Evolutionary conservation across 2,329 filamentous ascomycete genomes (phyloP).

Genomic region (Fusarium sp.): DNA sequence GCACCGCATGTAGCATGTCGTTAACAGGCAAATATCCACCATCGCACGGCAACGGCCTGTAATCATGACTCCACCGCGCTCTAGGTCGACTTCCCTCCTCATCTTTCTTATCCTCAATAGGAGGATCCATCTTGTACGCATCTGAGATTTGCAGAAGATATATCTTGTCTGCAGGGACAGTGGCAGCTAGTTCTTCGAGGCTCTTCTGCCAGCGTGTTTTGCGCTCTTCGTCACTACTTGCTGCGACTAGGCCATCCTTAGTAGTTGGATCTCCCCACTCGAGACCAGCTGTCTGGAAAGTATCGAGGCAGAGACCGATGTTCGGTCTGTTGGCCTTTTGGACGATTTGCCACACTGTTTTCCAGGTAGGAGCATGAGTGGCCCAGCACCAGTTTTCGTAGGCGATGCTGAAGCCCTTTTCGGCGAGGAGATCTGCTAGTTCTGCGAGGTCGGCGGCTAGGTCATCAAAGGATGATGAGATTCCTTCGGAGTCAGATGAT

Average conservation of each 20-base stretch:
- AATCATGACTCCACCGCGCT: slow-evolving; percentile 78
- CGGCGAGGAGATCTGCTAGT: slow-evolving; percentile 71
- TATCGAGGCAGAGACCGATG: slow-evolving; percentile 81
- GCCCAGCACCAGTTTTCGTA: slow-evolving; percentile 91
- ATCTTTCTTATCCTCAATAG: slow-evolving; percentile 62
- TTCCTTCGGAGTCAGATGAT: slow-evolving; percentile 72
- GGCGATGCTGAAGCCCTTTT: slow-evolving; percentile 70
- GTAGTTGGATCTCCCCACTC: slow-evolving; percentile 81
- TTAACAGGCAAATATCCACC: slow-evolving; percentile 78
- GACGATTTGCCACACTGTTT: slow-evolving; percentile 77
- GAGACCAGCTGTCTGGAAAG: slow-evolving; percentile 79
- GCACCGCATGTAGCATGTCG: slow-evolving; percentile 73
- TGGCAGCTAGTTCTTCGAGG: slow-evolving; percentile 66
- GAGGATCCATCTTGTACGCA: slow-evolving; percentile 72
- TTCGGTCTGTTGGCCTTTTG: slow-evolving; percentile 72
- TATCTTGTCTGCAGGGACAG: slow-evolving; percentile 76
- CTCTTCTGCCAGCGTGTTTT: slow-evolving; percentile 64
- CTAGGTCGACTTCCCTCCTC: slow-evolving; percentile 69
- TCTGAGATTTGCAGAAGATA: slow-evolving; percentile 81
- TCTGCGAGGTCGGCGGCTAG: slow-evolving; percentile 72
- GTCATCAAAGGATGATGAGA: slow-evolving; percentile 61
- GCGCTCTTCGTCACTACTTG: slow-evolving; percentile 57
- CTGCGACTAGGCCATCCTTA: slow-evolving; percentile 67
- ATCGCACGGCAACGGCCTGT: slow-evolving; percentile 75
- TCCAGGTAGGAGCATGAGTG: slow-evolving; percentile 76